Percentiles rank a stretch among this genome's conserved stretches.
phyloP scores from a whole-genome alignment of 2,329 filamentous ascomycete genomes.

The Didymella pinodella region DNA sequence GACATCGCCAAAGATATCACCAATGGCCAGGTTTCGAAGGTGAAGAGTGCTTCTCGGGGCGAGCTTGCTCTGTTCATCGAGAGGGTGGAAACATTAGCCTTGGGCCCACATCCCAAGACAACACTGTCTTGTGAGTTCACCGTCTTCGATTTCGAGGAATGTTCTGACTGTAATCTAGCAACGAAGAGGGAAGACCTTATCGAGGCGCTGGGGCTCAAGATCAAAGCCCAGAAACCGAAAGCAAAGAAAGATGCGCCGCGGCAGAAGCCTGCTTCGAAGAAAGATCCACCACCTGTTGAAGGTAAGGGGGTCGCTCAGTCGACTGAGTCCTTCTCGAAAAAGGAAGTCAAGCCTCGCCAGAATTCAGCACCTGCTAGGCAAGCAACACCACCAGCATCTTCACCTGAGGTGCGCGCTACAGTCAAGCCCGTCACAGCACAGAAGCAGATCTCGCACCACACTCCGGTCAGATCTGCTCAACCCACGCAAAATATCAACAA shows the following conservation, averaged over 20 bases:
- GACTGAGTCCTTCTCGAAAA: background rate
- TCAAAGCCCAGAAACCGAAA: background rate
- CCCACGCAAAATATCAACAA: constrained; percentile 2
- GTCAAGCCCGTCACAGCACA: background rate
- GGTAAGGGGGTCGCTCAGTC: background rate
- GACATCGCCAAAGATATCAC: constrained; percentile 26
- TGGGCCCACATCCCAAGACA: constrained; percentile 25
- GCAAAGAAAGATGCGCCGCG: background rate
- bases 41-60: constrained; percentile 19
- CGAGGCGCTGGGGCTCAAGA: constrained; percentile 5
- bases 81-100: constrained; percentile 29
- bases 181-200: constrained; percentile 6
- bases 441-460: background rate
- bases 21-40: constrained; percentile 16
- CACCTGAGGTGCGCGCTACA: background rate
- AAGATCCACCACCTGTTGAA: background rate
- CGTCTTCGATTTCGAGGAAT: too few species aligned
- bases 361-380: background rate
- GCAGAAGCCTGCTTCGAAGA: background rate
- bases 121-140: constrained; percentile 7
- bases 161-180: background rate
- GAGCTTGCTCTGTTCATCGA: constrained; percentile 33
- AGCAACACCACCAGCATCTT: background rate
- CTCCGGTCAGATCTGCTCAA: background rate
- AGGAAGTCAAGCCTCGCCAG: background rate